Evolutionary conservation across 345 rosid genomes (phyloP).

Genomic region (Brassica incana): DNA sequence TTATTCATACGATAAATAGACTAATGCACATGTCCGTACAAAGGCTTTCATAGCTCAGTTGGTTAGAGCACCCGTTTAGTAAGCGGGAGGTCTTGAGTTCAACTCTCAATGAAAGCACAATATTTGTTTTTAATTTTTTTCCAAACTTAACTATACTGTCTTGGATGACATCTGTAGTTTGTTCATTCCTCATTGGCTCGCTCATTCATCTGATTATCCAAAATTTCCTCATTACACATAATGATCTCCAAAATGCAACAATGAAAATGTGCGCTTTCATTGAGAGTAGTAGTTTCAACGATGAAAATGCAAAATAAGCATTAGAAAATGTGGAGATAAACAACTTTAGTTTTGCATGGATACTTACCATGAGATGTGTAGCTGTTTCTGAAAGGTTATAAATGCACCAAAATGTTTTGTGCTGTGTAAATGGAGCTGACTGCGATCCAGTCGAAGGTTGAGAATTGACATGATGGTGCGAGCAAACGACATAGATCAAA

Average conservation of each 20-base stretch:
- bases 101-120: slow-evolving; percentile 64
- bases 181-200: too few relatives aligned
- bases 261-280: too few relatives aligned
- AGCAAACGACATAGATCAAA: not conserved
- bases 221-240: too few relatives aligned
- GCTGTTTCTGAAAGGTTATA: not conserved
- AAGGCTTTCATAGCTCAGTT: slow-evolving; percentile 77
- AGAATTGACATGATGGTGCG: slow-evolving; percentile 4
- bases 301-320: not conserved
- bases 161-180: not conserved
- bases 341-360: not conserved
- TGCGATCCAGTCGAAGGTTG: slow-evolving; percentile 16
- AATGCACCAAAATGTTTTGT: not conserved
- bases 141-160: not conserved
- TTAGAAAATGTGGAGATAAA: not conserved
- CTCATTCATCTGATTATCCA: too few relatives aligned
- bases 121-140: too few relatives aligned
- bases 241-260: not conserved
- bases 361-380: not conserved
- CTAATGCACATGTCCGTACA: not conserved
- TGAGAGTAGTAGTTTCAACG: not conserved
- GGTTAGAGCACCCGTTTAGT: slow-evolving; percentile 97
- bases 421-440: slow-evolving; percentile 10
- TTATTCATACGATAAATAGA: not conserved
- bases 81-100: slow-evolving; percentile 99